Evolutionary conservation across 768 basidiomycete genomes (phyloP).

Genomic region (Boletus vermiculosoides): DNA sequence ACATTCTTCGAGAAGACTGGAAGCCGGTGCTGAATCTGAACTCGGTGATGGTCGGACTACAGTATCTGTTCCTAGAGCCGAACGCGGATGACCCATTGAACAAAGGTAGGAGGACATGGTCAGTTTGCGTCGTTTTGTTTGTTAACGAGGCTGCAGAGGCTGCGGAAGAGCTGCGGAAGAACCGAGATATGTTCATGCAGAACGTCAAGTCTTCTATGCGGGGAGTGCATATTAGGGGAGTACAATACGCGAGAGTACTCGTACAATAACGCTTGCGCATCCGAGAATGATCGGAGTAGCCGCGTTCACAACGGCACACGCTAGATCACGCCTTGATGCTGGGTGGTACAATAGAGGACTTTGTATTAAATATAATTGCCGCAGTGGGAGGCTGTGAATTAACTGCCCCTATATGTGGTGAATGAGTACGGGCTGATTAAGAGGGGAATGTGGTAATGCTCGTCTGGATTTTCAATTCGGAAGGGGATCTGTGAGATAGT

Average conservation of each 20-base stretch:
- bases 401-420: conserved; percentile 93
- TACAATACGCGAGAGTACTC: conserved; percentile 75
- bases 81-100: conserved; percentile 98
- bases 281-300: conserved; percentile 8
- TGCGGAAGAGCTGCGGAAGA: conserved; percentile 89
- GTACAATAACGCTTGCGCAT: conserved; percentile 36
- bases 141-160: conserved; percentile 63
- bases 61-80: conserved; percentile 97
- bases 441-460: conserved; percentile 92
- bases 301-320: not conserved
- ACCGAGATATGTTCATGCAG: conserved; percentile 75
- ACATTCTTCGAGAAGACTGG: conserved; percentile 99
- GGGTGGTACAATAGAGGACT: conserved; percentile 4
- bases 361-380: conserved; percentile 7
- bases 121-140: not conserved
- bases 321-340: conserved; percentile 4
- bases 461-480: conserved; percentile 61
- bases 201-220: conserved; percentile 90
- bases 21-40: conserved; percentile 98
- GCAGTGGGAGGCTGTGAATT: conserved; percentile 7
- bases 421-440: conserved; percentile 89
- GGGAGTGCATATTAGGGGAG: conserved; percentile 74
- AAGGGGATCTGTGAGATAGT: conserved; percentile 67
- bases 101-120: conserved; percentile 68
- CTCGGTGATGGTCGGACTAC: conserved; percentile 96